Evolutionary conservation across 441 rosid species (phyloP).

Genomic region (Pelargonium fulgidum): DNA sequence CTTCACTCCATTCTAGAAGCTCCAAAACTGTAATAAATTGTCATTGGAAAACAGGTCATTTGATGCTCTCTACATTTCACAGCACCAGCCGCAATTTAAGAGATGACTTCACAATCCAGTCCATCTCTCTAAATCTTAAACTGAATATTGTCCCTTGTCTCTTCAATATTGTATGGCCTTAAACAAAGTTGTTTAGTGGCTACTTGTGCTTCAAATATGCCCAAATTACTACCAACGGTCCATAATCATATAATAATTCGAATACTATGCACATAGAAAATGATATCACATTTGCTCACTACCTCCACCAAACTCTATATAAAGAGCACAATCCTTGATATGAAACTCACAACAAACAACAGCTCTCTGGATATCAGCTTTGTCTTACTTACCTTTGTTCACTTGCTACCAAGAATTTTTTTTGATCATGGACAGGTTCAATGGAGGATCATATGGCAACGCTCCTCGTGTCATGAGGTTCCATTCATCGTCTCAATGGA

Average conservation of each 20-base stretch:
- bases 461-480: not conserved
- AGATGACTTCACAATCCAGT: too few relatives aligned
- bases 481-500: slow-evolving; percentile 3
- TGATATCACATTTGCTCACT: not conserved
- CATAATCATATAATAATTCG: not conserved
- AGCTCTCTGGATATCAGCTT: not conserved
- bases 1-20: not conserved
- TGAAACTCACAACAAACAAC: not conserved
- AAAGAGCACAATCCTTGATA: not conserved
- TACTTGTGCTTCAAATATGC: not conserved
- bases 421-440: not conserved
- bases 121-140: too few relatives aligned
- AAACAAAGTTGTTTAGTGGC: not conserved
- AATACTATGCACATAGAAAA: not conserved
- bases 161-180: too few relatives aligned
- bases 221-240: not conserved
- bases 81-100: too few relatives aligned
- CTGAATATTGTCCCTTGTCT: too few relatives aligned
- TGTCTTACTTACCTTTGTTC: too few relatives aligned
- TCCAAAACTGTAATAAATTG: not conserved
- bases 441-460: not conserved
- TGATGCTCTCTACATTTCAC: too few relatives aligned
- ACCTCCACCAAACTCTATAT: not conserved
- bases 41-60: too few relatives aligned
- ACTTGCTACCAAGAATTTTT: too few relatives aligned